Evolutionary conservation across 164 flowering plant species (phyloP).

Genomic region (Aristolochia contorta): DNA sequence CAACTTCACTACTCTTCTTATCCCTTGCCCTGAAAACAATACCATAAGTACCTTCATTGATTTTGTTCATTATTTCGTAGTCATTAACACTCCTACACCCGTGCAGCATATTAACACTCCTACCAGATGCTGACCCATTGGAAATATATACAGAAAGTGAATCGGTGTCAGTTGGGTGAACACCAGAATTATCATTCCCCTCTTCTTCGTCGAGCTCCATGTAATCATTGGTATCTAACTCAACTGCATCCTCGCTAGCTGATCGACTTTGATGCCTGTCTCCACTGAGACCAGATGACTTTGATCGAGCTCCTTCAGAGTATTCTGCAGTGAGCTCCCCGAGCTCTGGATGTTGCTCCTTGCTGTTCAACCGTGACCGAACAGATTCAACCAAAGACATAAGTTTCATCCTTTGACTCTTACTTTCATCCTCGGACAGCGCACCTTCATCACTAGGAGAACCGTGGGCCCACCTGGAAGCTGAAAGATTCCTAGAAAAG

Average conservation of each 20-base stretch:
- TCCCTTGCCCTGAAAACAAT: slow-evolving; percentile 92
- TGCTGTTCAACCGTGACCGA: slow-evolving; percentile 6
- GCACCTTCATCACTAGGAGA: slow-evolving; percentile 30
- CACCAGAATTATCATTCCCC: slow-evolving; percentile 15
- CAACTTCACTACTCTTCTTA: slow-evolving; percentile 82
- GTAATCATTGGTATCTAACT: slow-evolving; percentile 25
- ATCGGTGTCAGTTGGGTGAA: slow-evolving; percentile 26
- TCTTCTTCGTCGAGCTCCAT: slow-evolving; percentile 50
- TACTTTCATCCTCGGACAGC: slow-evolving; percentile 10
- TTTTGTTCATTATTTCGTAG: slow-evolving; percentile 85
- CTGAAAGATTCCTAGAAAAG: slow-evolving; percentile 51
- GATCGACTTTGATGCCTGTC: slow-evolving; percentile 20
- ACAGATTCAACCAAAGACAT: neutral
- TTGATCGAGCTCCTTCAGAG: slow-evolving; percentile 28
- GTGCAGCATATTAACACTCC: slow-evolving; percentile 82
- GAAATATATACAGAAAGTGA: slow-evolving; percentile 33
- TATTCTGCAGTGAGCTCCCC: slow-evolving; percentile 41
- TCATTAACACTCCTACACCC: slow-evolving; percentile 98
- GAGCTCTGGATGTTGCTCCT: slow-evolving; percentile 39
- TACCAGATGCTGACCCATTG: slow-evolving; percentile 32
- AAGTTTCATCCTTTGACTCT: slow-evolving; percentile 8
- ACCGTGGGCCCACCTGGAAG: slow-evolving; percentile 84
- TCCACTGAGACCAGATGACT: slow-evolving; percentile 53
- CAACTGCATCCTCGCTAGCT: slow-evolving; percentile 37
- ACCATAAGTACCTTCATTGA: slow-evolving; percentile 97